Conservation (phyloP, 116 monocot genomes). For the Iris pallida region DNA sequence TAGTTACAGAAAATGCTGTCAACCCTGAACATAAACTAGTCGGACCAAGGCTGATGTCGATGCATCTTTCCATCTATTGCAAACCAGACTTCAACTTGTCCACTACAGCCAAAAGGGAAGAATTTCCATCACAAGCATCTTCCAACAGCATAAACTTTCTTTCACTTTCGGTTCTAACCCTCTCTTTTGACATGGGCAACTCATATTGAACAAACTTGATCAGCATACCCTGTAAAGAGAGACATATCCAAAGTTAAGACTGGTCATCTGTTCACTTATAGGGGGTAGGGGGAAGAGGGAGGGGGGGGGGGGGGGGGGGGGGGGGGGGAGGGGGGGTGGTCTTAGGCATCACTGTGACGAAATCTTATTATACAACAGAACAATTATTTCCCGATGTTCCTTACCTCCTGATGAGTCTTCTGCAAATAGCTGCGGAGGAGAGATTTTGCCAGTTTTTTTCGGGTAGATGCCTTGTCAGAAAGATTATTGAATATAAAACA, state of each 20-base stretch:
- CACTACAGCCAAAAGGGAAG: constrained; percentile 39
- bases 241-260: neutral
- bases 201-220: constrained; percentile 31
- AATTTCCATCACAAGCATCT: constrained; percentile 59
- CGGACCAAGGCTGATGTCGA: no score
- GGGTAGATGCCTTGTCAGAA: constrained; percentile 31
- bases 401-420: constrained; percentile 59
- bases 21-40: no score
- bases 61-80: neutral
- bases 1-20: no score
- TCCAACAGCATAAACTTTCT: constrained; percentile 36
- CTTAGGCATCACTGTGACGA: neutral
- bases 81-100: constrained; percentile 37
- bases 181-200: constrained; percentile 11
- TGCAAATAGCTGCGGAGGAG: constrained; percentile 64
- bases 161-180: constrained; percentile 9
- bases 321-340: no score
- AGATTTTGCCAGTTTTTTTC: constrained; percentile 63
- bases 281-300: no score
- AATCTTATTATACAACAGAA: neutral
- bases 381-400: neutral
- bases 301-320: no score
- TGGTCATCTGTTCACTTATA: neutral
- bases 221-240: constrained; percentile 46
- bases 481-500: constrained; percentile 49